phyloP scores from a whole-genome alignment of 352 stramenopile species.

The Phytophthora cactorum region DNA sequence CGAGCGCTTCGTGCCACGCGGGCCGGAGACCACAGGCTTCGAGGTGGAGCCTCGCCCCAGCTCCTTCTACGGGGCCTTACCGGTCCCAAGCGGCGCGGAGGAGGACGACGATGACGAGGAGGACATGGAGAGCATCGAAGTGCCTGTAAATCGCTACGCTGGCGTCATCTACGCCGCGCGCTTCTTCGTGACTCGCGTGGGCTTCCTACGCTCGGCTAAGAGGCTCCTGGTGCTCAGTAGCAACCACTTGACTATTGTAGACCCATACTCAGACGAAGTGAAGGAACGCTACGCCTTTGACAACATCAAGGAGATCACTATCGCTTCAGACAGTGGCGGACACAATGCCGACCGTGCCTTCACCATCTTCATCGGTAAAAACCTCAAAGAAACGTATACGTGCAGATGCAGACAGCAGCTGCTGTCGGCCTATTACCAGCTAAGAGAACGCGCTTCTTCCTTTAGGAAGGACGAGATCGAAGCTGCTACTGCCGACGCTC shows the following conservation, averaged over 20 bases:
- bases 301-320: conserved; percentile 90
- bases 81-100: conserved; percentile 29
- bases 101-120: conserved; percentile 57
- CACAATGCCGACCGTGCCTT: conserved; percentile 79
- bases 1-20: conserved; percentile 72
- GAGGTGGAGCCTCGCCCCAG: conserved; percentile 50
- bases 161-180: conserved; percentile 86
- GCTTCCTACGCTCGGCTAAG: conserved; percentile 80
- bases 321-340: conserved; percentile 69
- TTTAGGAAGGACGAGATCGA: conserved; percentile 68
- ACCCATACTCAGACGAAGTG: conserved; percentile 86
- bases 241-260: conserved; percentile 82
- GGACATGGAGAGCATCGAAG: conserved; percentile 51
- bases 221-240: conserved; percentile 84
- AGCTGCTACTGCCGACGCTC: conserved; percentile 46
- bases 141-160: conserved; percentile 71
- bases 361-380: conserved; percentile 87
- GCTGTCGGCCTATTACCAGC: conserved; percentile 86
- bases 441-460: conserved; percentile 81
- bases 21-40: conserved; percentile 66
- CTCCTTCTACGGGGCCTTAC: conserved; percentile 40
- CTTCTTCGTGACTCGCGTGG: conserved; percentile 87
- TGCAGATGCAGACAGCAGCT: conserved; percentile 84
- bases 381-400: conserved; percentile 88
- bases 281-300: conserved; percentile 89